Conservation (phyloP, 78 protist genomes). For the slime mould (Dictyostelium discoideum) region DNA sequence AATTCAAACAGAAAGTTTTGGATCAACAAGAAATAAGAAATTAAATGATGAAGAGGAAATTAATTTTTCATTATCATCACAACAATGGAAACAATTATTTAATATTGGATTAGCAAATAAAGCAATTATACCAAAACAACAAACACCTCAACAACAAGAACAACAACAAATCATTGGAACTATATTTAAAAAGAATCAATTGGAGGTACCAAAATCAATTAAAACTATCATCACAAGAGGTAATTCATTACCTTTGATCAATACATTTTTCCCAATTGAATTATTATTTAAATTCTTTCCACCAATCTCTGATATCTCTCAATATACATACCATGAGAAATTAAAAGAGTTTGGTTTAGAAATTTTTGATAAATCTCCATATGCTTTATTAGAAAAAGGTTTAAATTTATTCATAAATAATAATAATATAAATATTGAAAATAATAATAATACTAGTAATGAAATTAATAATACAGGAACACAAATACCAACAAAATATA, state of each 20-base stretch:
- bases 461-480: not conserved
- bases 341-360: constrained; percentile 45
- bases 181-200: not conserved
- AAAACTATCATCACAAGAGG: not conserved
- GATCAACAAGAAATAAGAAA: not conserved
- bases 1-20: not conserved
- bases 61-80: constrained; percentile 26
- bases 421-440: not conserved
- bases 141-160: not conserved
- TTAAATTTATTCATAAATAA: not conserved
- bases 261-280: constrained; percentile 49
- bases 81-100: constrained; percentile 79
- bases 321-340: constrained; percentile 28
- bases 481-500: not conserved
- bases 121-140: not conserved
- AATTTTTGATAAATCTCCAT: constrained; percentile 23
- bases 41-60: constrained; percentile 11
- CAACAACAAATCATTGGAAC: not conserved
- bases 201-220: constrained; percentile 23
- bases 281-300: constrained; percentile 47
- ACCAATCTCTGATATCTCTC: not conserved
- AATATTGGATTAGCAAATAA: constrained; percentile 26
- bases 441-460: not conserved
- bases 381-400: constrained; percentile 39
- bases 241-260: not conserved